phyloP scores from a whole-genome alignment of 1,284 basidiomycete species.

The Pholiota adiposa region DNA sequence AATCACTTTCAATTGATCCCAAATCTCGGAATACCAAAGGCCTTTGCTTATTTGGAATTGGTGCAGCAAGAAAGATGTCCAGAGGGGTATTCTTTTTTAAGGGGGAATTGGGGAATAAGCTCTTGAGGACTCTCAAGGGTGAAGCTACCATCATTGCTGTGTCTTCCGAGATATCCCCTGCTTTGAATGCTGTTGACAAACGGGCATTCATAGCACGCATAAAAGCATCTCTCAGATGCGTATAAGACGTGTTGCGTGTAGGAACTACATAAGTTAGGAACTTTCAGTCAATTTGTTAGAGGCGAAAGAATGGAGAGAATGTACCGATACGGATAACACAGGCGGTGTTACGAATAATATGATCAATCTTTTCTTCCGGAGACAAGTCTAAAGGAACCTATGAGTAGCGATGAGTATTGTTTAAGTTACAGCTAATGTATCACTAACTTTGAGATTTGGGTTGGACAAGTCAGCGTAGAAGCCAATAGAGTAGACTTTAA shows the following conservation, averaged over 20 bases:
- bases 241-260: constrained; percentile 79
- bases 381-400: constrained; percentile 45
- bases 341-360: constrained; percentile 68
- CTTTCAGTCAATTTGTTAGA: background rate
- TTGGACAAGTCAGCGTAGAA: constrained; percentile 82
- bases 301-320: constrained; percentile 21
- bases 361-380: constrained; percentile 70
- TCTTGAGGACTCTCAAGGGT: constrained; percentile 73
- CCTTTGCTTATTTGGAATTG: constrained; percentile 52
- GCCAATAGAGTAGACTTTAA: constrained; percentile 85
- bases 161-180: constrained; percentile 57
- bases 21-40: constrained; percentile 72
- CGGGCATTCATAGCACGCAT: constrained; percentile 76
- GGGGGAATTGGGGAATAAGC: constrained; percentile 73
- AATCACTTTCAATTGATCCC: constrained; percentile 70
- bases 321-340: constrained; percentile 79
- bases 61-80: constrained; percentile 69
- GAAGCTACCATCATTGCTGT: constrained; percentile 60
- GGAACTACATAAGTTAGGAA: constrained; percentile 62
- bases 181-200: constrained; percentile 56
- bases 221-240: constrained; percentile 87
- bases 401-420: background rate
- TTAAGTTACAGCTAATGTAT: background rate
- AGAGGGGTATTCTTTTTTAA: constrained; percentile 68
- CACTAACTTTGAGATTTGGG: constrained; percentile 57